These are phyloP conservation scores for Linnemannia exigua DNA, from an alignment of 192 early-diverging fungal species.

Conservation along the genomic window DNA sequence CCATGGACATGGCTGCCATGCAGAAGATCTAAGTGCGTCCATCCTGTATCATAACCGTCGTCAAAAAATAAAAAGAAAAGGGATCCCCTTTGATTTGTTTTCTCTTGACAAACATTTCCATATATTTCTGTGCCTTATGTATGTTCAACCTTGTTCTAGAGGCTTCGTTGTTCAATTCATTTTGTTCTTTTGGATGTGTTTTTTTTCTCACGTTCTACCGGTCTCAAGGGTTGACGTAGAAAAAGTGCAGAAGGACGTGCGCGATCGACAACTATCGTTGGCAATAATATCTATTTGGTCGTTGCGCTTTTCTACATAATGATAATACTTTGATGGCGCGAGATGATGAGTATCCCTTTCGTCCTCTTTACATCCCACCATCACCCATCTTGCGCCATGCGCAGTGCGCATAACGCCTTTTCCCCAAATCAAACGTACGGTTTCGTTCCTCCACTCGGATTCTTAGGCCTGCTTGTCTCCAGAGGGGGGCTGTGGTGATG, in stretches of 20 bases:
- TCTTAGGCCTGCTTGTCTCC: conserved; percentile 30
- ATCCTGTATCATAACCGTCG: conserved; percentile 34
- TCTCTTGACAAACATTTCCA: background rate
- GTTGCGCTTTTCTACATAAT: background rate
- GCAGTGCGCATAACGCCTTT: background rate
- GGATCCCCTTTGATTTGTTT: background rate
- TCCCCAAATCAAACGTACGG: background rate
- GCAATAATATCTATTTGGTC: background rate
- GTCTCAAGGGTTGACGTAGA: background rate
- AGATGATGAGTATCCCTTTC: background rate
- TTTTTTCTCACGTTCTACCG: background rate
- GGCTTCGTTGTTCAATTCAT: background rate
- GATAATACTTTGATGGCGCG: background rate
- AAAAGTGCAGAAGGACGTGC: background rate
- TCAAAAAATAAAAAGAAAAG: conserved; percentile 23
- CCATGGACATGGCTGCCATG: conserved; percentile 90
- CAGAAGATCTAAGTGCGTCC: conserved; percentile 85
- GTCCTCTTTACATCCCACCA: background rate
- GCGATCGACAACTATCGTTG: background rate
- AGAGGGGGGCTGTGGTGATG: conserved; percentile 17
- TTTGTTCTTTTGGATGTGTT: background rate
- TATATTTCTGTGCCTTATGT: background rate
- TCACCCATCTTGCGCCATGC: background rate
- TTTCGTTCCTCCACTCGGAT: background rate
- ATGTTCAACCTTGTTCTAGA: too few species aligned